Evolutionary conservation across 306 rosid species (phyloP).

Genomic region (Citrullus mucosospermus): DNA sequence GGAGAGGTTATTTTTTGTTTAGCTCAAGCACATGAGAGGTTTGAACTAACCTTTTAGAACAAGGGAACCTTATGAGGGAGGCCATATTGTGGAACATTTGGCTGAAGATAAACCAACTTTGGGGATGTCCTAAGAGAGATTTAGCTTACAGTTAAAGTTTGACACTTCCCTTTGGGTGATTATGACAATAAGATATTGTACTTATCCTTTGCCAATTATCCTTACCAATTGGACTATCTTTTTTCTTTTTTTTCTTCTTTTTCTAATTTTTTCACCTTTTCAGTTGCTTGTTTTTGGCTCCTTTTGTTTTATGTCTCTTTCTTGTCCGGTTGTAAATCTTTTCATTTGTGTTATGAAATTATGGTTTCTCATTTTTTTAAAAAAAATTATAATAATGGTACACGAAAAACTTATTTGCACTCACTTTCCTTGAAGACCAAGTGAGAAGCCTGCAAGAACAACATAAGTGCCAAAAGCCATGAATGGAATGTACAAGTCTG

Average conservation of each 20-base stretch:
- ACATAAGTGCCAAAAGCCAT: conserved; percentile 98
- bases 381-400: neutral
- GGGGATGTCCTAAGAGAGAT: neutral
- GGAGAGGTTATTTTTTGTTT: too few species aligned
- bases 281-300: too few species aligned
- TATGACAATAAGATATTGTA: neutral
- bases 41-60: neutral
- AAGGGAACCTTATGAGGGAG: neutral
- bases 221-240: neutral
- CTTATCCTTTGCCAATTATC: neutral
- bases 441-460: conserved; percentile 85
- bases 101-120: neutral
- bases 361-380: neutral
- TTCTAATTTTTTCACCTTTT: too few species aligned
- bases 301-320: neutral
- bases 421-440: conserved; percentile 89
- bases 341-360: neutral
- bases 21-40: too few species aligned
- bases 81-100: neutral
- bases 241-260: neutral
- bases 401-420: conserved; percentile 11
- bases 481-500: conserved; percentile 85
- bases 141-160: neutral
- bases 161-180: neutral
- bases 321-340: neutral